Base-by-base conservation (phyloP, 1,284 basidiomycete species). In the Neonothopanus nambi region DNA sequence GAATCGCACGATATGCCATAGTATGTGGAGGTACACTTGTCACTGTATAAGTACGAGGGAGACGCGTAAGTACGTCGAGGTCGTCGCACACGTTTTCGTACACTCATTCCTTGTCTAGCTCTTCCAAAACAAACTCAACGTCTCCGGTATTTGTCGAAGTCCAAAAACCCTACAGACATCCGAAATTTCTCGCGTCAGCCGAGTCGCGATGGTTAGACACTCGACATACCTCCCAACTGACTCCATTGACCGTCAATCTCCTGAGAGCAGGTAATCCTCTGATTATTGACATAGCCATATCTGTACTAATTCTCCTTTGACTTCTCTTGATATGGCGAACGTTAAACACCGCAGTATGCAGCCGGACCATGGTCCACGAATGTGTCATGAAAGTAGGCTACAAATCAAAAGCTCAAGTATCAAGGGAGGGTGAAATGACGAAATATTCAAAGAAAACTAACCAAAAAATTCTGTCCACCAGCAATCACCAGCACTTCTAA, bases 401-500 rank as follows among this genome's bases (percentile, higher is more conserved):
- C 13, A 13, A 13, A 12, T 45, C 26, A 17, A 2, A 8, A 17
- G 28, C 18, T 12, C 28, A 24, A 5, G 24, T 13, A 24, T 45
- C 13, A 30, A 45, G 13, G 21, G 7, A 26, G 12, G 12, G 20
- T 23, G 20, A 5, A 26, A 45, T 28, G 21, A n/a, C 26, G 20
- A 9, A n/a, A 8, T 23, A 15, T 3, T 3, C 9, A 15, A n/a
- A 8, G n/a, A n/a, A 26, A 24, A 59, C 67, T 55, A 26, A 73
- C 72, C 52, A 72, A 49, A 13, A 63, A 58, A 26, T 55, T 57
- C 44, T 59, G 59, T 23, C 68, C 62, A 1, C 57, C 64, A 6
- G 61, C 59, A 3, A 71, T n/a, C 26, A 55, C 39, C 20, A 72
- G 35, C 30, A 63, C 64, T 52, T 73, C 69, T 35, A 75, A 49